phyloP scores from a whole-genome alignment of 805 yeast genomes.

The Maudiozyma bulderi region DNA sequence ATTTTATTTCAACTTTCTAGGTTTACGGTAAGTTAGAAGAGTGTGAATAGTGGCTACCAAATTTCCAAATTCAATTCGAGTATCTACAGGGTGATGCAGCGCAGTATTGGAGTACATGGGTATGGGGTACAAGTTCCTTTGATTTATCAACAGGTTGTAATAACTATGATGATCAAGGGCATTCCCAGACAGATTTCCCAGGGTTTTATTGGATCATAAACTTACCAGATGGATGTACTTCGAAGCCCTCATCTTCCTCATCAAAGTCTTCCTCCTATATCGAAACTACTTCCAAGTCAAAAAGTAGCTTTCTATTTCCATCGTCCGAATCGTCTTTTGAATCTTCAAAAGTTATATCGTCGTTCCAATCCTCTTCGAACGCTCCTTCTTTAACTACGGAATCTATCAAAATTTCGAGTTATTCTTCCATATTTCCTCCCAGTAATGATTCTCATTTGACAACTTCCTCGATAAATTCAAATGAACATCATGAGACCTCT shows the following conservation, averaged over 20 bases:
- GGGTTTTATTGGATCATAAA: conserved; percentile 10
- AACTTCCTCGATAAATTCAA: too few relatives aligned
- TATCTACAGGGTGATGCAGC: conserved; percentile 10
- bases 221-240: background rate
- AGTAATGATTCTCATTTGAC: too few relatives aligned
- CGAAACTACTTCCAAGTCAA: too few relatives aligned
- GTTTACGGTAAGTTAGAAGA: conserved; percentile 6
- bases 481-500: too few relatives aligned
- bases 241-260: background rate
- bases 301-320: too few relatives aligned
- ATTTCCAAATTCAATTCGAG: conserved; percentile 15
- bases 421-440: too few relatives aligned
- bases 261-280: too few relatives aligned
- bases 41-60: conserved; percentile 14
- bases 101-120: conserved; percentile 7
- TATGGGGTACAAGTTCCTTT: conserved; percentile 12
- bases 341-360: too few relatives aligned
- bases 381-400: too few relatives aligned
- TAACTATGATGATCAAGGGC: conserved; percentile 10
- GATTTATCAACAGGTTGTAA: conserved; percentile 15
- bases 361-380: too few relatives aligned
- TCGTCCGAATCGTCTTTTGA: too few relatives aligned
- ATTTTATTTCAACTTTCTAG: conserved; percentile 13
- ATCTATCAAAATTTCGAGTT: too few relatives aligned
- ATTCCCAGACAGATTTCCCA: conserved; percentile 16